Evolutionary conservation across 768 basidiomycete species (phyloP), one percentile per base, ranked within the genome.

Genomic region (Mycena galopus): DNA sequence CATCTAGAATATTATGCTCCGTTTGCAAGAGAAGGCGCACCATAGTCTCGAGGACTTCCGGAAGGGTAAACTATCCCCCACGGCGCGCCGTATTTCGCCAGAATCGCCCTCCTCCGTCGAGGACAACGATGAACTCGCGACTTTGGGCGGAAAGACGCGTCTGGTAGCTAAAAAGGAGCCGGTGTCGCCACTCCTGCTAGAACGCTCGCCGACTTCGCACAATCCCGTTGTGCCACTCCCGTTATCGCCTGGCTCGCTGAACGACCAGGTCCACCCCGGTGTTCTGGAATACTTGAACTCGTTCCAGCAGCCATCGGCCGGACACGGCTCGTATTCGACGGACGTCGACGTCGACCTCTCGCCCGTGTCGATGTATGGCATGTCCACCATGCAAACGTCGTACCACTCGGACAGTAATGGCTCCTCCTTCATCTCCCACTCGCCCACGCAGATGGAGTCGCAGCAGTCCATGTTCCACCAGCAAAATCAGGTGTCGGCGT

Each of bases 151-250:
- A 21, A 90, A 87, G 79, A 92, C 92, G 5, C 88, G 92, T 14
- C 83, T 92, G 23, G 90, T 93, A 9, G 86, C 86, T 56, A 88
- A 89, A 84, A 90, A 86, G 72, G 90, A 92, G 71, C 87, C 89
- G 0, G 79, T 85, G 42, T 90, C 91, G 19, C 88, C 88, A 2
- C 83, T 84, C 39, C 79, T 91, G 30, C 75, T 89, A 58, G 90
- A 93, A 27, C 87, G 90, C 50, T 94, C 93, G 10, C 93, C 93
- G 10, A 88, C 84, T n/a, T 90, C 92, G 12, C 87, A 86, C 57
- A 91, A 93, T 75, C 93, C 93, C 2, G 86, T 94, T 29, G 90
- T 94, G 11, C 93, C 93, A 21, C 82, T 94, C 7, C 92, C 92
- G 3, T 78, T 94, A 47, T 85, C 88, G 23, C 84, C 88, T 2